These are phyloP conservation scores for Artemisia argyi DNA, from an alignment of 129 eudicot genomes.

Conservation along the genomic window DNA sequence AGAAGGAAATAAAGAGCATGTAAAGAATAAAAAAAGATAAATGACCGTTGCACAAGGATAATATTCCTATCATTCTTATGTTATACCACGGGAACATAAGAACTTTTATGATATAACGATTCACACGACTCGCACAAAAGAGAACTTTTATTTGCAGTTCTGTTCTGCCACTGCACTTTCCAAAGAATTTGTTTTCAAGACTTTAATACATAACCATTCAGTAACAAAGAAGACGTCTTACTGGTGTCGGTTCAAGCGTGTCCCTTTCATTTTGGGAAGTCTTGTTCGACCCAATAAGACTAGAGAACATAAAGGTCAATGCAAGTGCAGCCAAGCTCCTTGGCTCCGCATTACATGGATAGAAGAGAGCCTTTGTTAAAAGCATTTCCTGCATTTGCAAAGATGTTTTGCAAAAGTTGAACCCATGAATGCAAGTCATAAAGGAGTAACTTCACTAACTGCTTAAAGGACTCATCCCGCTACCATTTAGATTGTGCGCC, in stretches of 20 bases:
- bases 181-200: not conserved
- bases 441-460: constrained; percentile 4
- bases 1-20: not conserved
- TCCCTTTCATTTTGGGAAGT: not conserved
- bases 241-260: not conserved
- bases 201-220: not conserved
- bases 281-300: not conserved
- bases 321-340: not conserved
- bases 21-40: not conserved
- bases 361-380: not conserved
- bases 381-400: constrained; percentile 14
- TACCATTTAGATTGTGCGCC: not conserved
- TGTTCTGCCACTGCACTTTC: not conserved
- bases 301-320: not conserved
- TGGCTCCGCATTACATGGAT: not conserved
- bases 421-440: not conserved
- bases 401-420: constrained; percentile 3
- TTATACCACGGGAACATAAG: too few relatives aligned
- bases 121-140: too few relatives aligned
- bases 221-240: not conserved
- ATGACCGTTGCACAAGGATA: too few relatives aligned
- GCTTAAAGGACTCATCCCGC: not conserved
- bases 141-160: too few relatives aligned
- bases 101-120: too few relatives aligned
- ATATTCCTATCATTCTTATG: too few relatives aligned